Conservation (phyloP, 1,284 basidiomycete species). For the Anthracocystis panici-leucophaei region DNA sequence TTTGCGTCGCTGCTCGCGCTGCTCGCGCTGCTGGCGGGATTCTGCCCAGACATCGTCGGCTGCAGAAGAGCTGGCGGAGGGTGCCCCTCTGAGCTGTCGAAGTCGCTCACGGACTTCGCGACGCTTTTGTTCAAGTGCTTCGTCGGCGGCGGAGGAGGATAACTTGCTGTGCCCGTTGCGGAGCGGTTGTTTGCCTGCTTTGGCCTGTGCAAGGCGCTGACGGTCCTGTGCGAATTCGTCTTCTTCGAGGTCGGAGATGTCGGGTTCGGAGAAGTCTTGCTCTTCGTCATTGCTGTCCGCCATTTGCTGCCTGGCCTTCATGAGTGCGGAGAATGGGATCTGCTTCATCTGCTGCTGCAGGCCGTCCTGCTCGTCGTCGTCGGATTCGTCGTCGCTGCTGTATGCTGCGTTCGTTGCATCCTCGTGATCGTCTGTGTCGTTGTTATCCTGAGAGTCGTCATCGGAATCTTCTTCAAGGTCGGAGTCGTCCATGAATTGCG, state of each 20-base stretch:
- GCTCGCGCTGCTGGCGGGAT: conserved; percentile 16
- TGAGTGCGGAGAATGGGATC: conserved; percentile 72
- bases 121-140: conserved; percentile 34
- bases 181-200: conserved; percentile 33
- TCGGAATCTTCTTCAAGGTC: conserved; percentile 49
- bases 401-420: conserved; percentile 70
- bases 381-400: conserved; percentile 48
- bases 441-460: conserved; percentile 19
- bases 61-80: background rate
- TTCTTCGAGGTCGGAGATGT: conserved; percentile 49
- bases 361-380: conserved; percentile 22
- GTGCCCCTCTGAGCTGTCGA: conserved; percentile 33
- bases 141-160: conserved; percentile 4
- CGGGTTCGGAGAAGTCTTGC: conserved; percentile 21
- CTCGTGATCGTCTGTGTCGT: conserved; percentile 62
- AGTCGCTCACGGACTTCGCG: conserved; percentile 42
- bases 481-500: conserved; percentile 66
- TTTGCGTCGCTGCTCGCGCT: conserved; percentile 21
- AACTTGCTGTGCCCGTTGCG: conserved; percentile 9
- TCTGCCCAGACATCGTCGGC: conserved; percentile 17
- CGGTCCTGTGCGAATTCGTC: conserved; percentile 57
- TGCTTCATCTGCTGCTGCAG: conserved; percentile 42
- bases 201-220: conserved; percentile 19
- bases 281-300: conserved; percentile 29
- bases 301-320: conserved; percentile 73